Base-by-base conservation (phyloP, 83 land plant species). In the Picea mariana region DNA sequence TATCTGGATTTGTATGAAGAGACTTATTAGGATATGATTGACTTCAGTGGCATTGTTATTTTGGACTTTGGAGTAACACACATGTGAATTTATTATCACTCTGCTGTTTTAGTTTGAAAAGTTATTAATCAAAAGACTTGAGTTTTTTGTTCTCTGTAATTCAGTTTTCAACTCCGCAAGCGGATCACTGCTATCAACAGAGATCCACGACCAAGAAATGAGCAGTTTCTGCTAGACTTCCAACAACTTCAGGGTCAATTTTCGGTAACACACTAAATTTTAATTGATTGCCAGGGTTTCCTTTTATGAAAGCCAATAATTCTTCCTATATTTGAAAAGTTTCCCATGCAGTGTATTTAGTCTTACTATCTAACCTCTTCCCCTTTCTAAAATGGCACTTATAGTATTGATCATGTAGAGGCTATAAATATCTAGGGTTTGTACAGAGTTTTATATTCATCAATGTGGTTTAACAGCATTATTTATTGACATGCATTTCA, bases 121-220 rank as follows among this genome's bases (percentile, higher is more conserved):
- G n/a, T 2, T 67, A 27, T 11, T 66, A 8, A 12, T 67, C 63
- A 59, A 26, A 68, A 3, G 4, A 44, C 80, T 82, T 17, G 12
- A 71, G 44, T 75, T 24, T 62, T 34, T 9, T 72, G 31, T 17
- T 26, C 77, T 27, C n/a, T 60, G 18, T 83, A 42, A 62, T 9
- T 49, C 85, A 93, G 95, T 82, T 86, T 91, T 80, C 91, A 93
- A 81, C 78, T 90, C 52, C 95, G 91, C 71, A 93, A 93, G 78
- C 84, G 95, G 62, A 85, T 93, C 9, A 89, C 85, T 72, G 93
- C 95, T 66, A 66, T 88, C 8, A 88, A 83, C 82, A 76, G 91
- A 78, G 91, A 93, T 63, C 87, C 91, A 77, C 95, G 93, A 68
- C 95, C 95, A 24, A 83, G 85, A 61, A 90, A 93, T 77, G 93